Base-by-base conservation (phyloP, 768 basidiomycete genomes). In the Pisolithus albus region DNA sequence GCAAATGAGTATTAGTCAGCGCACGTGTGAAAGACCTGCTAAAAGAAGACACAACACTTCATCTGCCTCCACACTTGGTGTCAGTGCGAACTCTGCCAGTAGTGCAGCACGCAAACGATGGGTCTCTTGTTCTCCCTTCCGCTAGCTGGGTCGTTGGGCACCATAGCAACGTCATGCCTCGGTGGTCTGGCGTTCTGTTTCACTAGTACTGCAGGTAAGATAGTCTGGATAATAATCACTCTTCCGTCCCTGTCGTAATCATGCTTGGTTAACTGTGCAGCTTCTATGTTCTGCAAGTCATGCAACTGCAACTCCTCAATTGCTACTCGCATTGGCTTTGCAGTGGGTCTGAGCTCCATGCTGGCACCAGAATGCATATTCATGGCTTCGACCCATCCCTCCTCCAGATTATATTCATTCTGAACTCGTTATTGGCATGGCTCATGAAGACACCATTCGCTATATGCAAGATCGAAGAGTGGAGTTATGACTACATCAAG, bases 241-340 rank as follows among this genome's bases (percentile, higher is more conserved):
- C 2, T 3, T 13, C 19, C 7, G 26, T 10, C 53, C 57, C 57
- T 11, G 56, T 61, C 45, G 2, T 8, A 0, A n/a, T n/a, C n/a
- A n/a, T 37, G 23, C 52, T 58, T 47, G 56, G 47, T n/a, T 2
- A 28, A 30, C 6, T 10, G 34, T 38, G 13, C 70, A 84, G 92
- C 94, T 4, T 92, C 90, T 32, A 92, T 95, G 81, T 91, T 96
- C 73, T 93, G 85, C 79, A 97, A 96, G 75, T 92, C 89, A 32
- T 99, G 95, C 70, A 98, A 98, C 66, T 99, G 96, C 73, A 97
- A 98, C 66, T 95, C 92, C 8, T 95, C 92, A 0, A 97, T 99
- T 59, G 96, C 96, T 0, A 97, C 94, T 41, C 86, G 94, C 62
- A 85, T 97, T 52, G 94, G 94, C 32, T 96, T 93, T 69, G 92